Base-by-base conservation (phyloP, 306 rosid species). In the Clitoria ternatea region DNA sequence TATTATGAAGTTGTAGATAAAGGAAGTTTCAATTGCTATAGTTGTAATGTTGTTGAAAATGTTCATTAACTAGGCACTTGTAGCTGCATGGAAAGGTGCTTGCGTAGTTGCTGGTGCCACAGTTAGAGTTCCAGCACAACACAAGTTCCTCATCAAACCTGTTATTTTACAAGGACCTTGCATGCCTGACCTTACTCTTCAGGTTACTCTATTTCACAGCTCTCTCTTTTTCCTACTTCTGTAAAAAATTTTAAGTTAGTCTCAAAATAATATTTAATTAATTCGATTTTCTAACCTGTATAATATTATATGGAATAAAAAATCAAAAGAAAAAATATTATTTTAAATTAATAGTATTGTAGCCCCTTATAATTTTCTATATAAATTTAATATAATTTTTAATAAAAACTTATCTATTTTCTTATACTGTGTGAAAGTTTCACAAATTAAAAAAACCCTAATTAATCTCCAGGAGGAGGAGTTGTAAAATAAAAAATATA, bases 131-230 rank as follows among this genome's bases (percentile, higher is more conserved):
- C 97, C 96, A 32, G 69, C 89, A 76, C 63, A 82, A 18, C 39
- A 44, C 79, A 89, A 74, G 64, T 87, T 89, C 81, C 86, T 90
- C 11, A 74, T 90, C 64, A 81, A 78, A 22, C 88, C 98, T 6
- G 42, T 90, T 35, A 85, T 86, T 81, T 87, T 94, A 71, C 84
- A 87, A 75, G 97, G 97, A 65, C 96, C 96, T 74, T 94, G 97
- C 67, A 83, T 87, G 89, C 88, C 95, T 74, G 63, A 33, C 70
- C 85, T 94, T 60, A 80, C 78, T 69, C 96, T 94, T 85, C 97
- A 89, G 96, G 98, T 92, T n/a, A n/a, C n/a, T 72, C 20, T 47
- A 12, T 69, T 55, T 71, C 66, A 73, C 29, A 60, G 14, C 49
- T 5, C 65, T 49, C 14, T 42, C 20, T 26, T 1, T 5, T 45